Base-by-base conservation (phyloP, 164 flowering plant genomes). In the Tetrastigma voinierianum region DNA sequence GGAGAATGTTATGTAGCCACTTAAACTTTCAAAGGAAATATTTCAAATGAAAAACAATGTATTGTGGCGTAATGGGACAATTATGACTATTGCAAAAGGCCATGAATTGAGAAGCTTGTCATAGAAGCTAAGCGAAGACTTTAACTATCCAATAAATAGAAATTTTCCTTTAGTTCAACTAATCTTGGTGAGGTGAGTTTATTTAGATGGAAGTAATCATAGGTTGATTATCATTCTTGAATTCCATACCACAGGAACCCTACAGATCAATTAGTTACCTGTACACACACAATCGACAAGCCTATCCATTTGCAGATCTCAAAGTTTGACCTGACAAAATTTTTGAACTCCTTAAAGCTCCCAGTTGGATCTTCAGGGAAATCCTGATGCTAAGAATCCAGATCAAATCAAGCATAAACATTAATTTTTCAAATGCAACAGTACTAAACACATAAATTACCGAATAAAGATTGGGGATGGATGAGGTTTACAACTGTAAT, bases 291-390 rank as follows among this genome's bases (percentile, higher is more conserved):
- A 67, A 89, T 62, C 11, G 81, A 62, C 74, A 88, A 76, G 72
- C 91, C 93, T 64, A 86, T 81, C 98, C 92, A 90, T 75, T 82
- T 85, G 83, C 96, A 93, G 21, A 90, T 72, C 51, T 86, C 82
- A 71, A 86, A 86, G 69, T 93, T 89, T 48, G 88, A 79, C 64
- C 72, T 82, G 53, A 93, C 71, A 67, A 93, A 93, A 55, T 84
- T 64, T 77, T 85, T 84, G 62, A 93, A 81, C 40, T 80, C 76
- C 54, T 84, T 66, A 52, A 90, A 84, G 68, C 73, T 82, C 64
- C 90, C 91, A 14, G 86, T 78, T 24, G 86, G 83, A 76, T 93
- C 98, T 56, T 69, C 78, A 1, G 98, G 98, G 62, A 93, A 89
- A 79, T 90, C 96, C 98, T 93, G 81, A 65, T 20, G 10, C 58